A percentile compares a stretch with the other conserved stretches of the same genome.
phyloP scores from a whole-genome alignment of 371 early-diverging fungal species.

The Circinella minor region DNA sequence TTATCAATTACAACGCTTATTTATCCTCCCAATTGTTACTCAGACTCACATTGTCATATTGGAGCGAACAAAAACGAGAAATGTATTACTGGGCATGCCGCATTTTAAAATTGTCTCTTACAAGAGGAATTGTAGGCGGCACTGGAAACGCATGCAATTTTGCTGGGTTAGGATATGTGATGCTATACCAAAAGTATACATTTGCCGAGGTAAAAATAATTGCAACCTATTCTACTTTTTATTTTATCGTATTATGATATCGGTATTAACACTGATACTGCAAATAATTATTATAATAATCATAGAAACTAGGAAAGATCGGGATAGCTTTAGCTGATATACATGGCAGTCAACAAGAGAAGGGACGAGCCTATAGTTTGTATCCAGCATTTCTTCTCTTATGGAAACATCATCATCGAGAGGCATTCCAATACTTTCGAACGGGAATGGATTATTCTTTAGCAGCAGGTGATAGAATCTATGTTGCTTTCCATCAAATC shows the following conservation, averaged over 20 bases:
- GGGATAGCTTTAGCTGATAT: slow-evolving; percentile 37
- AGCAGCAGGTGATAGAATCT: slow-evolving; percentile 50
- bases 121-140: slow-evolving; percentile 26
- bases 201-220: slow-evolving; percentile 31
- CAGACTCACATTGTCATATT: slow-evolving; percentile 40
- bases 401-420: slow-evolving; percentile 43
- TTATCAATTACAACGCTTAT: no score
- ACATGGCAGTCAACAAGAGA: slow-evolving; percentile 35
- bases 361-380: slow-evolving; percentile 36
- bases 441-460: slow-evolving; percentile 21
- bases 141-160: slow-evolving; percentile 37
- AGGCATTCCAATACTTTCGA: slow-evolving; percentile 23
- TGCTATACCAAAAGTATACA: slow-evolving; percentile 23
- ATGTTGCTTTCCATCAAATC: slow-evolving; percentile 36
- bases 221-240: no score
- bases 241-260: no score
- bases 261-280: no score
- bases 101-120: slow-evolving; percentile 34
- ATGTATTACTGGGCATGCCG: slow-evolving; percentile 43
- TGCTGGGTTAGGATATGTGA: slow-evolving; percentile 35
- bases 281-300: neutral
- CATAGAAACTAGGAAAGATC: slow-evolving; percentile 34
- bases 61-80: slow-evolving; percentile 40
- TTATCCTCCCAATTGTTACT: no score
- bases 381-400: slow-evolving; percentile 34